Evolutionary conservation across 495 filamentous ascomycete species (phyloP).

Genomic region (Staphylotrichum tortipilum): DNA sequence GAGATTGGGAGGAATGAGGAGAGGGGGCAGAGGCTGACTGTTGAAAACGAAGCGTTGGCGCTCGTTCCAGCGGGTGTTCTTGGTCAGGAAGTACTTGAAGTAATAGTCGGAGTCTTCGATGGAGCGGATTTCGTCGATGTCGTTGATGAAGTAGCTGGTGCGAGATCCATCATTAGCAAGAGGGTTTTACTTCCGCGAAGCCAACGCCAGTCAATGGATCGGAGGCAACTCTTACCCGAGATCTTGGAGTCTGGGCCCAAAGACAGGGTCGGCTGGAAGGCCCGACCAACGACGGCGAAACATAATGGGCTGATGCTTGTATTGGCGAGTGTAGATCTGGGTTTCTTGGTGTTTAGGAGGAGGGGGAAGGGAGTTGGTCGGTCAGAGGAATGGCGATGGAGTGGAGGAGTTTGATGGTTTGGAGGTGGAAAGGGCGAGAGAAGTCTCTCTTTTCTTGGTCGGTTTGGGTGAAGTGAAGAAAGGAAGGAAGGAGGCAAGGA

Average conservation of each 20-base stretch:
- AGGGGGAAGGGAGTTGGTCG: too few relatives aligned
- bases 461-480: too few relatives aligned
- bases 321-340: not conserved
- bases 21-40: constrained; percentile 33
- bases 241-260: constrained; percentile 50
- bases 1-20: not conserved
- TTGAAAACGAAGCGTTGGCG: constrained; percentile 62
- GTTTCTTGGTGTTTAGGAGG: too few relatives aligned
- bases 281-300: constrained; percentile 53
- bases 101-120: constrained; percentile 55
- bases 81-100: constrained; percentile 64
- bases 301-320: constrained; percentile 46
- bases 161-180: too few relatives aligned
- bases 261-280: constrained; percentile 64
- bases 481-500: too few relatives aligned
- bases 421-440: too few relatives aligned
- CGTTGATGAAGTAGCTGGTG: constrained; percentile 60
- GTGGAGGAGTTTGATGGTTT: too few relatives aligned
- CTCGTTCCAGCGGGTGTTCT: constrained; percentile 63
- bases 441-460: too few relatives aligned
- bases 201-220: not conserved
- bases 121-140: constrained; percentile 60
- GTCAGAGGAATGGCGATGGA: too few relatives aligned
- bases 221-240: constrained; percentile 52
- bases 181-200: constrained; percentile 10